Evolutionary conservation across 148 eudicot genomes (phyloP), one percentile per base, ranked within the genome.

Genomic region (Beta vulgaris): DNA sequence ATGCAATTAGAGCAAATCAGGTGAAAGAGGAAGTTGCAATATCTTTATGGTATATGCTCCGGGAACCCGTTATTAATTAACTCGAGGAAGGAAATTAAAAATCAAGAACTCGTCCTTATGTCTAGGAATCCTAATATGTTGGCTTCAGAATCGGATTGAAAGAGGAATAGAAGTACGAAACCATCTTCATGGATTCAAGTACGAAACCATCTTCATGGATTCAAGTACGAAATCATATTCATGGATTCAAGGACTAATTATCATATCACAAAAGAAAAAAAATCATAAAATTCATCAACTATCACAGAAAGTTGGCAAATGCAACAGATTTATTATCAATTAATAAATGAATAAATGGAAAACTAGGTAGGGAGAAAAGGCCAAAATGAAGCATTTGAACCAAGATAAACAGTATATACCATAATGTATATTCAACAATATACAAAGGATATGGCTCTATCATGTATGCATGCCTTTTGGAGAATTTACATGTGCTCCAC

Each of bases 401-500:
- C 25, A 42, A 28, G 63, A 62, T 21, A 35, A 63, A 29, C 25
- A 21, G 42, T 37, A 69, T 32, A 55, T 25, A 3, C 21, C 53
- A 68, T 32, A 14, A 21, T 57, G 23, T 35, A 68, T 35, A 39
- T 35, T 48, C 63, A 73, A 35, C 40, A 28, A 55, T 66, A 46
- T 29, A 13, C 60, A 21, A n/a, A 3, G 34, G 81, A 64, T 39
- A 48, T 60, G 71, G 39, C 6, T 48, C 58, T 19, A 28, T 42
- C 11, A 28, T 26, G n/a, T 31, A 55, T 31, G 29, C 29, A 26
- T 46, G 0, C 2, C 3, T 2, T 21, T 29, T 23, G 44, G 59
- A 12, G 51, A 29, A 73, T 67, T 73, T 59, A 67, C 73, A 67
- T 57, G 68, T 18, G 23, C 49, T 43, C 46, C 53, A 57, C 51